Conservation (phyloP, 352 stramenopile genomes). For the Pythium brassicae region DNA sequence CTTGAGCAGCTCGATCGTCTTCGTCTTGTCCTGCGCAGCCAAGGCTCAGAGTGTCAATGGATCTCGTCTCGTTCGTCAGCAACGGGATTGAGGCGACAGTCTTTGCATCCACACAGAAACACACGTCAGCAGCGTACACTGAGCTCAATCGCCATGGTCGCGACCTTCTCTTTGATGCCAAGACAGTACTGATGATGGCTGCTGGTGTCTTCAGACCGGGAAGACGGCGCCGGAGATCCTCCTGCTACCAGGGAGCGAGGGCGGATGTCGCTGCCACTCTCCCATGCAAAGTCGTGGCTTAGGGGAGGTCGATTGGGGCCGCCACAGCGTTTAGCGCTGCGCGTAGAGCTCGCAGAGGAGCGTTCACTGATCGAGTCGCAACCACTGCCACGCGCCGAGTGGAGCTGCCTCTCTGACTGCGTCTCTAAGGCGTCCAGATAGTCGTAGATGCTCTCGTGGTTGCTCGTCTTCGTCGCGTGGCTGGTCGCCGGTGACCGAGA, state of each 20-base stretch:
- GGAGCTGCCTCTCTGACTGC: constrained; percentile 48
- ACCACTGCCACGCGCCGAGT: constrained; percentile 13
- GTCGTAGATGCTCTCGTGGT: constrained; percentile 54
- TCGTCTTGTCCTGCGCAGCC: constrained; percentile 67
- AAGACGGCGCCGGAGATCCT: constrained; percentile 23
- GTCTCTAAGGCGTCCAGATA: constrained; percentile 75
- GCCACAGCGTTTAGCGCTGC: constrained; percentile 9
- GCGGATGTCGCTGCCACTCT: constrained; percentile 7
- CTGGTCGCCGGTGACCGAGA: constrained; percentile 11
- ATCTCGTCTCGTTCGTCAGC: background rate
- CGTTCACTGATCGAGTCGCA: constrained; percentile 12
- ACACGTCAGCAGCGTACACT: constrained; percentile 26
- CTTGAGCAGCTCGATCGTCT: constrained; percentile 82
- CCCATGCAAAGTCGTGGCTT: constrained; percentile 32
- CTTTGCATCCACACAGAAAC: too few relatives aligned
- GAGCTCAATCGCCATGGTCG: constrained; percentile 74
- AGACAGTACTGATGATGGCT: constrained; percentile 64
- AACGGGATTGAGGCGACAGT: too few relatives aligned
- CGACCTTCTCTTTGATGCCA: constrained; percentile 76
- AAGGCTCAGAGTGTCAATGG: background rate
- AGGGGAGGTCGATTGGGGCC: constrained; percentile 6
- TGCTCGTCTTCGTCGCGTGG: constrained; percentile 16
- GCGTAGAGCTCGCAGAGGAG: constrained; percentile 6
- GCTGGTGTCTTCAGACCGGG: constrained; percentile 32
- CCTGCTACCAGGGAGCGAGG: constrained; percentile 4